These are phyloP conservation scores for Xylariaceae sp. DNA, from an alignment of 2,329 filamentous ascomycete genomes.

Conservation along the genomic window DNA sequence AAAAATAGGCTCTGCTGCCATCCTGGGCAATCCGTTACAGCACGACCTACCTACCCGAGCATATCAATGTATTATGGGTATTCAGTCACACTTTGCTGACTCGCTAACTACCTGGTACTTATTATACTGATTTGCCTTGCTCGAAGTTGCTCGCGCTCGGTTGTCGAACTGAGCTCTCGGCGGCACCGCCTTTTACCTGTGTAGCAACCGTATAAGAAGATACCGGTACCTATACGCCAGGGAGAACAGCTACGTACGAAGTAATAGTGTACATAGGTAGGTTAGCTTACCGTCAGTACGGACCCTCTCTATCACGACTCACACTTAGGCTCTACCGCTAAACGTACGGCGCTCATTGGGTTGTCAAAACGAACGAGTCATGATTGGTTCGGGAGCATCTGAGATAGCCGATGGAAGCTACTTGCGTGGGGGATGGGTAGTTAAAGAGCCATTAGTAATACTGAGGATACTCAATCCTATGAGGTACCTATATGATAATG, in stretches of 20 bases:
- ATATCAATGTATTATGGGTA: background rate
- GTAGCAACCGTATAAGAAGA: background rate
- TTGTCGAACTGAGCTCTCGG: conserved; percentile 4
- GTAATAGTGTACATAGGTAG: too few species aligned
- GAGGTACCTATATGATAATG: background rate
- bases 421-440: conserved; percentile 3
- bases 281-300: background rate
- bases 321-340: conserved; percentile 3
- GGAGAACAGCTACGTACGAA: background rate
- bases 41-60: conserved; percentile 2
- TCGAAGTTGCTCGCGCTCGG: background rate
- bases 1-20: conserved; percentile 12
- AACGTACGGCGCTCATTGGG: conserved; percentile 2
- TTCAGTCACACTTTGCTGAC: conserved; percentile 16
- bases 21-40: conserved; percentile 8
- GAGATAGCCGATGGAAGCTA: conserved; percentile 17
- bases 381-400: conserved; percentile 21
- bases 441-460: conserved; percentile 15
- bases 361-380: background rate
- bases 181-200: background rate
- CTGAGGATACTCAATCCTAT: too few species aligned
- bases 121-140: background rate
- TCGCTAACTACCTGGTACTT: too few species aligned
- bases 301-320: background rate
- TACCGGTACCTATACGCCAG: background rate